Evolutionary conservation across 2,329 filamentous ascomycete genomes (phyloP), one percentile per base, ranked within the genome.

Genomic region (Amauroascus verrucosus): DNA sequence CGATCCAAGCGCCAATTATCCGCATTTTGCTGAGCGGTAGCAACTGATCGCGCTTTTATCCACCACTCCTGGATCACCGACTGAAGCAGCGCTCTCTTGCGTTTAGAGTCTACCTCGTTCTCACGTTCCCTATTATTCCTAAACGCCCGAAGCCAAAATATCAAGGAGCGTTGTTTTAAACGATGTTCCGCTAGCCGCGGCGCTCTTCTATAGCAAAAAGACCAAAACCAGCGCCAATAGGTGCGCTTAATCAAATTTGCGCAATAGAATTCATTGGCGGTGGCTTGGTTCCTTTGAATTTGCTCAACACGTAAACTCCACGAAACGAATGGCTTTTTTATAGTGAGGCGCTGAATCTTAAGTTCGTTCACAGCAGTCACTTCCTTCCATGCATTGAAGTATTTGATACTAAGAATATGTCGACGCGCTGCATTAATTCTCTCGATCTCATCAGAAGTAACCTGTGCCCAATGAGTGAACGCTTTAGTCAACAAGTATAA

Each of bases 361-460:
- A 75, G 61, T 53, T 81, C 76, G 58, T 85, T 82, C 48, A 80
- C 74, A 1, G 75, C 73, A 0, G 82, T 84, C 52, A 86, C 80
- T 54, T 81, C 76, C 24, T 78, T 75, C 85, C 85, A 88, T 6
- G 80, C 80, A 54, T 79, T 79, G 66, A 87, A 88, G 56, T 82
- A 83, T 53, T 80, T 79, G 11, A 79, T 80, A 53, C 83, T 76
- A 51, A 93, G 70, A 56, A 90, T 81, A 64, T 88, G 85, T 57
- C 81, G 75, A 57, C 85, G 77, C 18, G 86, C 87, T 40, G 81
- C 75, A 3, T 78, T 80, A 3, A 85, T 87, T 38, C 80, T 78
- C 57, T 81, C 77, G 14, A 82, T 73, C 62, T 87, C 80, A 13
- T 86, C 81, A 5, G 75, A 77, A 9, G 85, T 77, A 48, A 77